These are phyloP conservation scores for Eucalyptus lansdowneana DNA, from an alignment of 345 rosid species.

Conservation along the genomic window DNA sequence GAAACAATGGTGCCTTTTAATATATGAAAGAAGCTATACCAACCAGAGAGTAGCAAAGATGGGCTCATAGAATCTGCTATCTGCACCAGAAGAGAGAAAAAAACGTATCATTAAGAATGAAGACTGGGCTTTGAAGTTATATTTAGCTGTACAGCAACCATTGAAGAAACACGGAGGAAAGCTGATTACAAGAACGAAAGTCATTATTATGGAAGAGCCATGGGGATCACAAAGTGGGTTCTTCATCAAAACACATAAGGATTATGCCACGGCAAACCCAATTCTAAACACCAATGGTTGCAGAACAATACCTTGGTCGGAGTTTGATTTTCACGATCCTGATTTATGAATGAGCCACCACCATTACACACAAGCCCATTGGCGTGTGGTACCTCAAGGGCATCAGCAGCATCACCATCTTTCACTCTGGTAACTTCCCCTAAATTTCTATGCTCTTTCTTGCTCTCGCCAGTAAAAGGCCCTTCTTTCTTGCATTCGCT, in stretches of 20 bases:
- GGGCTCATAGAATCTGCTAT: constrained; percentile 4
- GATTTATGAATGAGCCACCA: neutral
- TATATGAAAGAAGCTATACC: neutral
- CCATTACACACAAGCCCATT: neutral
- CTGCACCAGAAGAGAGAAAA: neutral
- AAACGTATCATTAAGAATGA: neutral
- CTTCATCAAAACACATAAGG: neutral
- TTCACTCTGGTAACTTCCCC: neutral
- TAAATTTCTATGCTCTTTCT: neutral
- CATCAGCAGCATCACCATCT: neutral
- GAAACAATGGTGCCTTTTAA: neutral
- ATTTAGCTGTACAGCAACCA: neutral
- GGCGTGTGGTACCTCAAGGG: neutral
- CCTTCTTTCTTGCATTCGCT: neutral
- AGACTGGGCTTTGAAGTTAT: neutral
- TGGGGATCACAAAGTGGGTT: neutral
- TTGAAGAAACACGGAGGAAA: neutral
- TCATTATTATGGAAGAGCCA: neutral
- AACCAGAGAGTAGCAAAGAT: constrained; percentile 31
- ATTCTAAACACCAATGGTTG: neutral
- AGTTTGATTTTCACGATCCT: neutral
- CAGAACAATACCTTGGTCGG: constrained; percentile 3
- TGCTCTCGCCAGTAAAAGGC: neutral
- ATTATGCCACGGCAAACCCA: neutral
- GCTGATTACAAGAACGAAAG: neutral